Conservation (phyloP, 1,139 yeast species). For the Suhomyces yuchorum region DNA sequence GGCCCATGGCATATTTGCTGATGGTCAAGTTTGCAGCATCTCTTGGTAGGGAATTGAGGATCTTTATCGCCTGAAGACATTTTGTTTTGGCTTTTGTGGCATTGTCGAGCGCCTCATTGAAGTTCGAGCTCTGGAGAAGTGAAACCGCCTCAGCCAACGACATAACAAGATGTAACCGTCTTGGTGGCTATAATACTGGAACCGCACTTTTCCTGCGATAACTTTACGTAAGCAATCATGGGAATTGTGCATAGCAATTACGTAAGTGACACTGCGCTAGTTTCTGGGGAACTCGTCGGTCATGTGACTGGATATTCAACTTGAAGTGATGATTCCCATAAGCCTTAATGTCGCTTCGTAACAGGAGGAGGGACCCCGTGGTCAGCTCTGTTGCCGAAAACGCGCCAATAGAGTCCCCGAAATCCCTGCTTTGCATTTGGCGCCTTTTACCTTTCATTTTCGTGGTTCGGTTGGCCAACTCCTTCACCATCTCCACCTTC, state of each 20-base stretch:
- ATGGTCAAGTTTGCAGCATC: constrained; percentile 6
- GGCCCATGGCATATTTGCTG: constrained; percentile 18
- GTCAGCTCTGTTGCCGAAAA: not conserved
- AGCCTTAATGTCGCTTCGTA: constrained; percentile 2
- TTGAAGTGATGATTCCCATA: not conserved
- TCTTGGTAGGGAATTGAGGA: constrained; percentile 26
- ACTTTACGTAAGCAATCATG: not conserved
- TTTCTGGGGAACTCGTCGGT: not conserved
- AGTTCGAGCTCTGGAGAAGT: constrained; percentile 19
- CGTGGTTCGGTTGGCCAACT: constrained; percentile 55
- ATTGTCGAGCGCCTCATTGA: constrained; percentile 21
- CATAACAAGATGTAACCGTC: not conserved
- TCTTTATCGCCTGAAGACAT: constrained; percentile 29
- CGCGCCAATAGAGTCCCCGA: not conserved
- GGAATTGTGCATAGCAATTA: too few relatives aligned
- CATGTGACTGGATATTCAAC: not conserved
- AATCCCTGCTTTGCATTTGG: not conserved
- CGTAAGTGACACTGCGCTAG: too few relatives aligned
- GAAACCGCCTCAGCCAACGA: constrained; percentile 10
- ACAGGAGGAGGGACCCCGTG: not conserved
- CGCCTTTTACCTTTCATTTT: constrained; percentile 12
- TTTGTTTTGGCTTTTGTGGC: constrained; percentile 21
- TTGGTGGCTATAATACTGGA: not conserved
- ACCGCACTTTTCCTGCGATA: not conserved
- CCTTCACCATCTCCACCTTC: constrained; percentile 66